These are phyloP conservation scores for Beauveria rudraprayagi DNA, from an alignment of 2,329 filamentous ascomycete genomes.

Conservation along the genomic window DNA sequence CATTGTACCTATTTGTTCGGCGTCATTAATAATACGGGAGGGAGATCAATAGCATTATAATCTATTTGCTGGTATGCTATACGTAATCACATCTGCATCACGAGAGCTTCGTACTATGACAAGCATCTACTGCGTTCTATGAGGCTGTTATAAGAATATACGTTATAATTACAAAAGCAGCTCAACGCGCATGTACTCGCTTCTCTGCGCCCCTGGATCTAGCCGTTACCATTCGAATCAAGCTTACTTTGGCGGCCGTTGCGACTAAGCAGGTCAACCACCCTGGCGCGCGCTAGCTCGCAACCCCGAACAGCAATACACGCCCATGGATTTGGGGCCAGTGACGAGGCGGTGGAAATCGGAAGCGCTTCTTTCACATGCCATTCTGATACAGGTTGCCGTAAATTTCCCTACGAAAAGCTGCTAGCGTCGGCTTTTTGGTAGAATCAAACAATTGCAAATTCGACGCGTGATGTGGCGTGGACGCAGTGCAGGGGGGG, in stretches of 20 bases:
- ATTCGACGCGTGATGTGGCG: background rate
- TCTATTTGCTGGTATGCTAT: constrained; percentile 1
- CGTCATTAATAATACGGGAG: background rate
- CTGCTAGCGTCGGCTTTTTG: background rate
- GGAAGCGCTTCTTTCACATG: background rate
- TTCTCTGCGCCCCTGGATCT: too few relatives aligned
- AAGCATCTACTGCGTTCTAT: background rate
- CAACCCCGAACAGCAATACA: background rate
- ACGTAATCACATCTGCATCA: background rate
- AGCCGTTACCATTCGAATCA: too few relatives aligned
- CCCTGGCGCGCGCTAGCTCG: background rate
- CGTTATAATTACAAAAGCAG: too few relatives aligned
- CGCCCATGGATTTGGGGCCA: background rate
- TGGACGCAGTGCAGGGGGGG: background rate
- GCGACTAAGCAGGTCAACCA: too few relatives aligned
- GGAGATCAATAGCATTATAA: background rate
- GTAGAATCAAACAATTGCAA: background rate
- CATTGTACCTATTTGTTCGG: background rate
- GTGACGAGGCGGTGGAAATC: background rate
- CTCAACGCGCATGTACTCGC: too few relatives aligned
- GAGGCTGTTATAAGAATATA: background rate
- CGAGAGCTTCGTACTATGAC: background rate
- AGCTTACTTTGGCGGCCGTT: too few relatives aligned
- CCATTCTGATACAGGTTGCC: background rate
- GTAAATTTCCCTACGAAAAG: background rate